Conservation (phyloP, 2,329 filamentous ascomycete species). For the Grosmannia huntii region DNA sequence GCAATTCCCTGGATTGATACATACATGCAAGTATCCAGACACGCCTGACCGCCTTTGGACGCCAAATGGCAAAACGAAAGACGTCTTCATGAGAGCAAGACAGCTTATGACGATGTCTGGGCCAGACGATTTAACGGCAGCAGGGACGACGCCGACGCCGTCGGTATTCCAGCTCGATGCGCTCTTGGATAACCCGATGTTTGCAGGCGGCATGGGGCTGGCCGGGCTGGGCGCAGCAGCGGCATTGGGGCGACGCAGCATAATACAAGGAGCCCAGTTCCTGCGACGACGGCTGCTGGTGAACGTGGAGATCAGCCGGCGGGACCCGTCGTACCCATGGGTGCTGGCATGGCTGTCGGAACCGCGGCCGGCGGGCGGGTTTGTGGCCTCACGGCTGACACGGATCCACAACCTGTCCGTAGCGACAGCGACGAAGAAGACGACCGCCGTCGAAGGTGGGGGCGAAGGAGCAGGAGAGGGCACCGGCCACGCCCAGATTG, state of each 20-base stretch:
- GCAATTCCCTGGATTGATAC: no score
- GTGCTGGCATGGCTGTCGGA: slow-evolving; percentile 88
- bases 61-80: no score
- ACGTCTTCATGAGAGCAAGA: neutral
- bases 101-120: neutral
- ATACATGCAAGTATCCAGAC: no score
- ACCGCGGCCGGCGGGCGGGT: slow-evolving; percentile 54
- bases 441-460: slow-evolving; percentile 40
- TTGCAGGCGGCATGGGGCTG: slow-evolving; percentile 72
- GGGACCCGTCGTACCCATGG: slow-evolving; percentile 89
- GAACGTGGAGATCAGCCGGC: slow-evolving; percentile 88
- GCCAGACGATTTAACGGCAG: neutral
- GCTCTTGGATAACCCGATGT: slow-evolving; percentile 50
- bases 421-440: slow-evolving; percentile 34
- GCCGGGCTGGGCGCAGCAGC: slow-evolving; percentile 75
- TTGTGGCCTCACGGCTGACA: slow-evolving; percentile 43
- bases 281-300: slow-evolving; percentile 79
- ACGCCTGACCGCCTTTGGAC: no score
- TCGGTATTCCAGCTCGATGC: slow-evolving; percentile 30
- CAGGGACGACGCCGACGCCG: neutral
- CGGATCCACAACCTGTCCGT: slow-evolving; percentile 48
- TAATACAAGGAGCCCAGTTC: slow-evolving; percentile 58
- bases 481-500: slow-evolving; percentile 65
- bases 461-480: slow-evolving; percentile 49
- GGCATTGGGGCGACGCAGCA: slow-evolving; percentile 66